A percentile compares a stretch with the other conserved stretches of the same genome.
These are phyloP conservation scores for Decorospora gaudefroyi DNA, from an alignment of 2,329 filamentous ascomycete genomes.

Conservation along the genomic window DNA sequence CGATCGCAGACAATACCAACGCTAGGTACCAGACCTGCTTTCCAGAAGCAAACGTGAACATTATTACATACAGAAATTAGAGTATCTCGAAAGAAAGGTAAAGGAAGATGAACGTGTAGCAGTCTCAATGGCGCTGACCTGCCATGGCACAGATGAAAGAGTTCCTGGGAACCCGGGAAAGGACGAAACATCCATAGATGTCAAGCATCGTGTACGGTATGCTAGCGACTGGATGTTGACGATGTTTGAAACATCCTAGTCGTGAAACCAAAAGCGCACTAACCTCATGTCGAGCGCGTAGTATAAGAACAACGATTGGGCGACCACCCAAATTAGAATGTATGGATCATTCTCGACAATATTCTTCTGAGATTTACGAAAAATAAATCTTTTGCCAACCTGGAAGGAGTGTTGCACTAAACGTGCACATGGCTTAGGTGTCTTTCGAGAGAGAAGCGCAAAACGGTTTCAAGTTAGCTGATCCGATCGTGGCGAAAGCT, in stretches of 20 bases:
- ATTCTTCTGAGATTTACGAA: too few relatives aligned
- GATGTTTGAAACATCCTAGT: constrained; percentile 36
- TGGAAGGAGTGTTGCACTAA: too few relatives aligned
- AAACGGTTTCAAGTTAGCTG: too few relatives aligned
- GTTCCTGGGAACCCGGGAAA: constrained; percentile 2
- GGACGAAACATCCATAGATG: constrained; percentile 16
- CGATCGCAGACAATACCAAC: constrained; percentile 16
- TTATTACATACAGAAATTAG: constrained; percentile 27
- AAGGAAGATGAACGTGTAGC: constrained; percentile 5
- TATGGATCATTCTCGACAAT: too few relatives aligned
- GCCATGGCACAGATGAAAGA: constrained; percentile 18
- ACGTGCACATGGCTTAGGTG: too few relatives aligned
- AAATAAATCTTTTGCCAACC: too few relatives aligned
- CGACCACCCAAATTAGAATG: too few relatives aligned
- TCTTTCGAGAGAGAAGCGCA: too few relatives aligned
- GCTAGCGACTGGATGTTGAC: constrained; percentile 6
- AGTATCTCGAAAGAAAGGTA: constrained; percentile 11
- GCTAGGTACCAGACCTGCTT: constrained; percentile 34
- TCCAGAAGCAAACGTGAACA: constrained; percentile 32
- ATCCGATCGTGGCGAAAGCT: too few relatives aligned
- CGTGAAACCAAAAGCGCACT: constrained; percentile 21
- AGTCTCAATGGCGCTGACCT: constrained; percentile 9
- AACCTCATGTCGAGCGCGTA: constrained; percentile 1
- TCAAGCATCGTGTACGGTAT: constrained; percentile 4
- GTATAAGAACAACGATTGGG: neutral